phyloP scores from a whole-genome alignment of 352 stramenopile genomes.

The Aphanomyces euteiches region DNA sequence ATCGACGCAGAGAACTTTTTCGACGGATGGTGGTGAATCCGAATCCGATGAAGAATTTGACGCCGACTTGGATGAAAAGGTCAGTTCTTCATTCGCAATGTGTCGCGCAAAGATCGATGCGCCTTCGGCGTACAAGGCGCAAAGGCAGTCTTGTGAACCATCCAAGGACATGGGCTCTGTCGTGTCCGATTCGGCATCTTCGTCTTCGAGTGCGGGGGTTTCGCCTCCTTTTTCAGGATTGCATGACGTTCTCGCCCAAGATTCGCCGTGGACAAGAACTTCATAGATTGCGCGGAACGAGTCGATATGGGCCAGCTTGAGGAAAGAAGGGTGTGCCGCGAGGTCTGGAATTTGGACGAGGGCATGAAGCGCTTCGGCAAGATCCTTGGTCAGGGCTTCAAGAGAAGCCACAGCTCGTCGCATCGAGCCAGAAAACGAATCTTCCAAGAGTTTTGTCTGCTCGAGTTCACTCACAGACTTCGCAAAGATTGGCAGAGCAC shows the following conservation, averaged over 20 bases:
- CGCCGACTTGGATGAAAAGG: background rate
- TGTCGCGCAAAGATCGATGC: background rate
- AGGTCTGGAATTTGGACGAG: slow-evolving; percentile 17
- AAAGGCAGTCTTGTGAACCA: slow-evolving; percentile 3
- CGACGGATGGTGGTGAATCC: slow-evolving; percentile 12
- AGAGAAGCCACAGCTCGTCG: slow-evolving; percentile 13
- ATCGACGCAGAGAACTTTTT: slow-evolving; percentile 23
- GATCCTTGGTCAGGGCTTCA: slow-evolving; percentile 23
- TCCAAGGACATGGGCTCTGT: slow-evolving; percentile 11
- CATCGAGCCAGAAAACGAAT: slow-evolving; percentile 14
- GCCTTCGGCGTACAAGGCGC: background rate
- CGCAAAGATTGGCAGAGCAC: background rate
- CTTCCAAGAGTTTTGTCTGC: slow-evolving; percentile 1
- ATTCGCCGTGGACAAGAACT: background rate
- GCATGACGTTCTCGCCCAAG: background rate
- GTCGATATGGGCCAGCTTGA: slow-evolving; percentile 1
- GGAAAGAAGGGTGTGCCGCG: slow-evolving; percentile 13
- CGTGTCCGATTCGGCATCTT: slow-evolving; percentile 2
- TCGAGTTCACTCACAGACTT: background rate
- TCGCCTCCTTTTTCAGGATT: background rate
- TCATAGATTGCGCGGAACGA: slow-evolving; percentile 9
- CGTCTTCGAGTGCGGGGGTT: background rate
- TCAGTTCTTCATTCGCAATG: background rate
- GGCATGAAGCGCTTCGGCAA: slow-evolving; percentile 13
- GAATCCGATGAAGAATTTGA: background rate